Conservation (phyloP, 768 basidiomycete genomes). For the Leccinum imitatum region DNA sequence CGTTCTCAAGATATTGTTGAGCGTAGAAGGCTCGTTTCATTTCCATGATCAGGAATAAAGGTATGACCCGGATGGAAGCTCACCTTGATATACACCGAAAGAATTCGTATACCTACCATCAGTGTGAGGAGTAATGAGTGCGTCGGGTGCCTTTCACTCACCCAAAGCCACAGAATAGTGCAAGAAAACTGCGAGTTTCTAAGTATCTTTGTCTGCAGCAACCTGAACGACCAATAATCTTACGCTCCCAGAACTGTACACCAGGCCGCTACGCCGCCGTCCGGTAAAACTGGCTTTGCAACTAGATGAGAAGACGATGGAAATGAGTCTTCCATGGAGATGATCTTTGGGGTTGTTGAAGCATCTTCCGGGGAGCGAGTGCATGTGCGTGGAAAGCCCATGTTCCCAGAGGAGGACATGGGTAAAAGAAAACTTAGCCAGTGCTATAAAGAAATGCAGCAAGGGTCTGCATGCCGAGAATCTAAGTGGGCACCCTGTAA, state of each 20-base stretch:
- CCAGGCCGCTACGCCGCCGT: conserved; percentile 23
- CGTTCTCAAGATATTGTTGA: conserved; percentile 19
- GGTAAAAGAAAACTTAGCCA: not conserved
- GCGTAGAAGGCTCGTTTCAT: conserved; percentile 22
- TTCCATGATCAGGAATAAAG: not conserved
- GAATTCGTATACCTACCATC: conserved; percentile 17
- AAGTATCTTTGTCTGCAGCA: not conserved
- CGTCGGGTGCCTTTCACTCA: not conserved
- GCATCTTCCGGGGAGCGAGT: not conserved
- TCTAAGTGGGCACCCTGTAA: not conserved
- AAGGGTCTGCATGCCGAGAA: not conserved
- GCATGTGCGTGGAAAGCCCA: not conserved
- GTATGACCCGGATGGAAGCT: not conserved
- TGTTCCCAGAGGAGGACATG: not conserved
- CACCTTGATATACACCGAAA: conserved; percentile 33
- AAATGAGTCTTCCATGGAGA: not conserved
- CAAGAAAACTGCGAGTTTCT: conserved; percentile 21
- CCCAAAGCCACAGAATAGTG: conserved; percentile 29
- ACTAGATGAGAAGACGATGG: not conserved
- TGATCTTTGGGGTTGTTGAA: not conserved
- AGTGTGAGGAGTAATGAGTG: not conserved
- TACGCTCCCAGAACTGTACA: conserved; percentile 29
- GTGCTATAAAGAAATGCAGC: not conserved
- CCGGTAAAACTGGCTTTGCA: conserved; percentile 7
- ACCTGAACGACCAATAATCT: not conserved